phyloP scores from a whole-genome alignment of 164 flowering plant species.

The Chimonanthus salicifolius region DNA sequence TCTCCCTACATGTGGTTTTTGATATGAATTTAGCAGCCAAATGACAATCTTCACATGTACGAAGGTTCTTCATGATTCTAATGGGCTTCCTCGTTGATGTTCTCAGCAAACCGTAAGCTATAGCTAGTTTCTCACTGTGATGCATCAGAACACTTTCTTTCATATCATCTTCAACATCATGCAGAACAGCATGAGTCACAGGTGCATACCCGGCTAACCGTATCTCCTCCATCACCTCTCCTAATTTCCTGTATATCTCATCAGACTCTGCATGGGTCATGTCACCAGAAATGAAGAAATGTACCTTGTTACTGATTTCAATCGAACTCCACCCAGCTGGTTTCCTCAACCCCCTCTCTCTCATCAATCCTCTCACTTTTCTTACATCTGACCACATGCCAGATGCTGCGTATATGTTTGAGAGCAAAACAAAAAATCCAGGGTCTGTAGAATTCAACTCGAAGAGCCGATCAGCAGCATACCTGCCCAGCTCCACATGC shows the following conservation, averaged over 20 bases:
- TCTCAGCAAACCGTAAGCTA: conserved; percentile 23
- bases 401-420: conserved; percentile 12
- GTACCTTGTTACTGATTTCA: conserved; percentile 11
- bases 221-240: conserved; percentile 16
- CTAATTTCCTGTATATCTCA: conserved; percentile 19
- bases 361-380: conserved; percentile 9
- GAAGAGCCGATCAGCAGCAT: conserved; percentile 13
- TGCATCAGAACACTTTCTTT: conserved; percentile 19
- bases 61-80: conserved; percentile 23
- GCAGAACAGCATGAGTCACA: conserved; percentile 19
- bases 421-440: conserved; percentile 14
- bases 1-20: conserved; percentile 9
- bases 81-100: conserved; percentile 6
- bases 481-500: conserved; percentile 5
- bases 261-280: conserved; percentile 8
- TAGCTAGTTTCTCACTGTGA: conserved; percentile 31
- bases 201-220: conserved; percentile 15
- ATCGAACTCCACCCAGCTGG: conserved; percentile 15
- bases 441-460: conserved; percentile 11
- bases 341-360: conserved; percentile 11
- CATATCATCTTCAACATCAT: conserved; percentile 25
- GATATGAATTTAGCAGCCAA: conserved; percentile 22
- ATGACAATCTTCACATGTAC: conserved; percentile 29
- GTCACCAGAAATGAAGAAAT: conserved; percentile 13
- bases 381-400: conserved; percentile 12